phyloP scores from a whole-genome alignment of 345 rosid species.

The Gossypium thurberi region DNA sequence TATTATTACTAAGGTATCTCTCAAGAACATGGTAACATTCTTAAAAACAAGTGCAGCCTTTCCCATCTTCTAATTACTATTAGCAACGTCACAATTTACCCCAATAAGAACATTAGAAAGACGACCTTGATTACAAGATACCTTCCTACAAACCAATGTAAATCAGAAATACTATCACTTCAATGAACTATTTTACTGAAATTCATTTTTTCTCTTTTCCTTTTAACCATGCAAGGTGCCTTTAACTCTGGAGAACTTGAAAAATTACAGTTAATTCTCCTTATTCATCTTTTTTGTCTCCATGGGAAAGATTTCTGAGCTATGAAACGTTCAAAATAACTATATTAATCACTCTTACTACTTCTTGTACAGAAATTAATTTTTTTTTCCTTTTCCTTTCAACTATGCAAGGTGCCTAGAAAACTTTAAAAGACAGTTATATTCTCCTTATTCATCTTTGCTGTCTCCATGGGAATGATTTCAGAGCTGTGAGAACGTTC shows the following conservation, averaged over 20 bases:
- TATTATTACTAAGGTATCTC: neutral
- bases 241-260: neutral
- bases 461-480: neutral
- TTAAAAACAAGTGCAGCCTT: neutral
- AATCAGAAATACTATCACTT: neutral
- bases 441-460: neutral
- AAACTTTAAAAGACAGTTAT: neutral
- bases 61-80: constrained; percentile 5
- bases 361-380: neutral
- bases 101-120: neutral
- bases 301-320: neutral
- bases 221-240: neutral
- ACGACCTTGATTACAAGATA: neutral
- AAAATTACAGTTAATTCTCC: neutral
- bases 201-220: neutral
- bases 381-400: neutral
- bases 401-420: neutral
- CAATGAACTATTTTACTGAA: neutral
- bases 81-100: neutral
- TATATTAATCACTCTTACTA: neutral
- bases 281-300: neutral
- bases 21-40: neutral
- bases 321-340: neutral
- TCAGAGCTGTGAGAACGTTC: neutral
- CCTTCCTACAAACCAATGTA: neutral